Base-by-base conservation (phyloP, 495 filamentous ascomycete species). In the Amphirosellinia nigrospora region DNA sequence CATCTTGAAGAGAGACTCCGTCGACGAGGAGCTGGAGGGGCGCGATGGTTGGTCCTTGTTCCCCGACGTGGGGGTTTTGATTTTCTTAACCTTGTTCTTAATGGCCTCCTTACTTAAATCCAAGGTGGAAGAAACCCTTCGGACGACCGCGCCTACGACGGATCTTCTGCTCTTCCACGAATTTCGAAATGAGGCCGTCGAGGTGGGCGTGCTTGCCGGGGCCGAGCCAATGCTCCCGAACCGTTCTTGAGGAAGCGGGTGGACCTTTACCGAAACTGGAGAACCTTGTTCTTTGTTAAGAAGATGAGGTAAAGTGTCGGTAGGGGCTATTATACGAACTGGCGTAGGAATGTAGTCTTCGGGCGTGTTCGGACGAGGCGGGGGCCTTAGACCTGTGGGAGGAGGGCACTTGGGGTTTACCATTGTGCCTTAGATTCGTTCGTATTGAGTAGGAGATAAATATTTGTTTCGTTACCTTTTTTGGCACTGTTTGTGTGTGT, bases 101-200 rank as follows among this genome's bases (percentile, higher is more conserved):
- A 39, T 28, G 6, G 32, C 32, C 5, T 41, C 38, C 8, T 38
- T 48, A n/a, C 61, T 19, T 7, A 59, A 9, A 2, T 48, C 41
- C 0, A 68, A 16, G 28, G 13, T 30, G 21, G 13, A 4, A 2
- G 60, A 45, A 8, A 70, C 23, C 15, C 16, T 56, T 26, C 26
- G 5, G 9, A 21, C 2, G 5, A 16, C 53, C n/a, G 46, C 28
- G n/a, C 19, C 15, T n/a, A 64, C n/a, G 10, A 32, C 26, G 1
- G 68, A 70, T n/a, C 3, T 50, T 32, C 2, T 52, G n/a, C 61
- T 70, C 2, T 6, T 59, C 60, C 32, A 28, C 15, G 68, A 65
- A 19, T 53, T 7, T 16, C 15, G n/a, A 16, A 28, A 11, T 4
- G 61, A 62, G 26, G 50, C 39, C 23, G 28, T 15, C 4, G 28